Base-by-base conservation (phyloP, 1,284 basidiomycete species). In the Caloboletus firmus region DNA sequence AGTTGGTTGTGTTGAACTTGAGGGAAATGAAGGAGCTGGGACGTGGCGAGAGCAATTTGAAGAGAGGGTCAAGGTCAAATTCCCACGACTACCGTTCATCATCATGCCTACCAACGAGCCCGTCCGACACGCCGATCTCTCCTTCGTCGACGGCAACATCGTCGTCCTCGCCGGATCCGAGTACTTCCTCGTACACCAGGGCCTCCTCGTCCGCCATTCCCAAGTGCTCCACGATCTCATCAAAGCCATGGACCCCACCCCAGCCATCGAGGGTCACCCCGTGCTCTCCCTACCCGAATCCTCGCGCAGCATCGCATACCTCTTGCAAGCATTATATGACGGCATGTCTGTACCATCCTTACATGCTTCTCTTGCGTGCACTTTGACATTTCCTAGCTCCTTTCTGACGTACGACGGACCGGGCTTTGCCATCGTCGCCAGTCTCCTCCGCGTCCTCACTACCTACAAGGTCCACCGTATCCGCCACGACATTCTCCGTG, bases 181-280 rank as follows among this genome's bases (percentile, higher is more conserved):
- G 49, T 87, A 86, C 65, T 89, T 89, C 61, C 64, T 86, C 49
- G 82, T 89, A 5, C 87, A 89, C 65, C 74, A 74, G 59, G 84
- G 85, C n/a, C 68, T 88, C 15, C 70, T 89, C 17, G 77, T 72
- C 46, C 79, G 83, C 13, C 85, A 87, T 59, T 89, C 87, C 0
- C 59, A 65, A 1, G 73, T 79, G 22, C 69, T 88, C 9, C 62
- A 66, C 34, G 65, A 74, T 20, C 68, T 73, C 42, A 69, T 78
- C 45, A 61, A 68, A 10, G 61, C 62, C 41, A 58, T 73, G 47
- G 54, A 69, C 73, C 50, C 51, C 35, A 18, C 58, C 26, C 48
- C 61, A 37, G 46, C 56, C 45, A 67, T 88, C 30, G 83, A 87
- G 64, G 84, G 79, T 3, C 75, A 76, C 10, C 75, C 80, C 2